Evolutionary conservation across 176 grass and related monocot genomes (phyloP).

Genomic region (Areca catechu): DNA sequence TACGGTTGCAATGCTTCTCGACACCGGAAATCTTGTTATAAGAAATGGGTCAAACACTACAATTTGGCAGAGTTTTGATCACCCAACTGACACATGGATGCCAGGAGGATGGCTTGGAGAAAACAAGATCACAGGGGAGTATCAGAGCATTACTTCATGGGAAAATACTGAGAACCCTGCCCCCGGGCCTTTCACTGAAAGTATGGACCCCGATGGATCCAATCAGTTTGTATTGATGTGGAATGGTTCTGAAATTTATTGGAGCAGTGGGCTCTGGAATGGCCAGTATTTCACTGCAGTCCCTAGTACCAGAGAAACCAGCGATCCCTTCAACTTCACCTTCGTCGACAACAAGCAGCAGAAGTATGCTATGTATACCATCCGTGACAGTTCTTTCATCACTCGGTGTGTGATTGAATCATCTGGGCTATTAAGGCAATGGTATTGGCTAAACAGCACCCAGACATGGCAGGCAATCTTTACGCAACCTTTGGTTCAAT

Average conservation of each 20-base stretch:
- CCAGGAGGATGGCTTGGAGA: slow-evolving; percentile 36
- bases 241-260: slow-evolving; percentile 13
- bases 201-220: slow-evolving; percentile 33
- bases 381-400: slow-evolving; percentile 20
- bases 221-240: slow-evolving; percentile 10
- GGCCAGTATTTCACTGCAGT: slow-evolving; percentile 21
- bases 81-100: slow-evolving; percentile 42
- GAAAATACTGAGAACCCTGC: slow-evolving; percentile 29
- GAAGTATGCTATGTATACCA: slow-evolving; percentile 16
- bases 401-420: slow-evolving; percentile 33
- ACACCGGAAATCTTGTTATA: too few species aligned
- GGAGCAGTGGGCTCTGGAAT: slow-evolving; percentile 27
- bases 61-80: slow-evolving; percentile 60
- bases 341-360: slow-evolving; percentile 18
- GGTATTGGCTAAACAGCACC: slow-evolving; percentile 22
- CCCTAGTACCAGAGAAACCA: slow-evolving; percentile 9
- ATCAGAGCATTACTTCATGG: slow-evolving; percentile 36
- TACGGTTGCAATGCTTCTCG: too few species aligned
- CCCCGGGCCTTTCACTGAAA: slow-evolving; percentile 21
- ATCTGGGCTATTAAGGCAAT: slow-evolving; percentile 24
- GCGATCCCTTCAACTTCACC: slow-evolving; percentile 24
- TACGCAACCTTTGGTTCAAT: slow-evolving; percentile 26
- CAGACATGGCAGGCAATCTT: slow-evolving; percentile 39
- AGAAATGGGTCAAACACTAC: too few species aligned
- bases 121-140: slow-evolving; percentile 37